phyloP scores from a whole-genome alignment of 2,329 filamentous ascomycete genomes.

The Aspergillus viridinutans region DNA sequence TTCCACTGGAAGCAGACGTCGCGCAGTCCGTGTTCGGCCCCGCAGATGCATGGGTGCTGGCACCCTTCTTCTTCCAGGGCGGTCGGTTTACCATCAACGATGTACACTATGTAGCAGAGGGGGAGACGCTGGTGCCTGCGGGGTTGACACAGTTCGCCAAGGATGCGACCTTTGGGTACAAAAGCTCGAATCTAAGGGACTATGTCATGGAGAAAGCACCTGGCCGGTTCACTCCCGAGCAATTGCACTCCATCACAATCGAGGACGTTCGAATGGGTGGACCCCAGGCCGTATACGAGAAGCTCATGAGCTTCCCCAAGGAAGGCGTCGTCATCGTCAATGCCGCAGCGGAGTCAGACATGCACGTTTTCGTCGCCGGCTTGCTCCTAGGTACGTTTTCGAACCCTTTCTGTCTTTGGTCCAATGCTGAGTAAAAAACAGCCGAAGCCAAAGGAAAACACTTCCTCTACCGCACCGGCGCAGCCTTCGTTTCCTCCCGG shows the following conservation, averaged over 20 bases:
- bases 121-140: slow-evolving; percentile 47
- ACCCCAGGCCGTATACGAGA: slow-evolving; percentile 38
- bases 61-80: slow-evolving; percentile 58
- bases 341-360: slow-evolving; percentile 51
- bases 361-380: slow-evolving; percentile 53
- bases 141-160: slow-evolving; percentile 54
- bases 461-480: slow-evolving; percentile 46
- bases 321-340: slow-evolving; percentile 50
- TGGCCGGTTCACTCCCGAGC: slow-evolving; percentile 36
- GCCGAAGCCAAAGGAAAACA: slow-evolving; percentile 38
- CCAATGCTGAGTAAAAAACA: slow-evolving; percentile 3
- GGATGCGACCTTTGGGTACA: slow-evolving; percentile 57
- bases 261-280: slow-evolving; percentile 49
- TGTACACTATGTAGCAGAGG: slow-evolving; percentile 56
- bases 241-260: slow-evolving; percentile 44
- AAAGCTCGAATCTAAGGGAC: slow-evolving; percentile 49
- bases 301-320: slow-evolving; percentile 35
- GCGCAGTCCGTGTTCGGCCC: slow-evolving; percentile 48
- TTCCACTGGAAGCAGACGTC: slow-evolving; percentile 53
- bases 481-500: slow-evolving; percentile 47
- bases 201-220: slow-evolving; percentile 54
- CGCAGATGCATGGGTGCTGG: slow-evolving; percentile 52
- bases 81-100: slow-evolving; percentile 55
- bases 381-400: slow-evolving; percentile 35
- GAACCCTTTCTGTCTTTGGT: neutral